A percentile compares a stretch with the other conserved stretches of the same genome.
Evolutionary conservation across 768 basidiomycete genomes (phyloP).

Genomic region (Phylloporus sp.): DNA sequence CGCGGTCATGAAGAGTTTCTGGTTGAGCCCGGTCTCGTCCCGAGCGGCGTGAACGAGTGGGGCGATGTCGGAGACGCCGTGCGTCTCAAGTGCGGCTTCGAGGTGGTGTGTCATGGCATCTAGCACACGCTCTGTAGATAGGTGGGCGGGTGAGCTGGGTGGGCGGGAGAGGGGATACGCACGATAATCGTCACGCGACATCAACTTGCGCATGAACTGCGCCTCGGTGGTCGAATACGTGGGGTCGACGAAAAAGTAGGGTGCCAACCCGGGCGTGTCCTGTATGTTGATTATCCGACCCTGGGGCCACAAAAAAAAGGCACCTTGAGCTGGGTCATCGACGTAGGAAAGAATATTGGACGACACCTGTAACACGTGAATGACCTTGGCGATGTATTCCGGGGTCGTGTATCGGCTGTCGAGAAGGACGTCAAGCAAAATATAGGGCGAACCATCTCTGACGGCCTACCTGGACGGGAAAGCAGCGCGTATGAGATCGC

Average conservation of each 20-base stretch:
- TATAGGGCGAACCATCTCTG: background rate
- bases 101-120: conserved; percentile 4
- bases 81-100: background rate
- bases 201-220: conserved; percentile 41
- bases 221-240: conserved; percentile 54
- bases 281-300: conserved; percentile 64
- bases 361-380: conserved; percentile 55
- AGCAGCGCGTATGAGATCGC: conserved; percentile 44
- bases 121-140: conserved; percentile 6
- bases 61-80: conserved; percentile 24
- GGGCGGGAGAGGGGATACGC: conserved; percentile 7
- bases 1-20: conserved; percentile 61
- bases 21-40: conserved; percentile 35
- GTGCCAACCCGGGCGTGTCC: conserved; percentile 63
- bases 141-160: background rate
- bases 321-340: background rate
- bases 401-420: conserved; percentile 44
- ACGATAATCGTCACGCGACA: conserved; percentile 45
- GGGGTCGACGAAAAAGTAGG: conserved; percentile 77
- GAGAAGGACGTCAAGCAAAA: background rate
- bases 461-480: conserved; percentile 53
- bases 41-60: conserved; percentile 43
- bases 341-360: background rate
- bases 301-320: conserved; percentile 32
- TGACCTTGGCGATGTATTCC: conserved; percentile 59